Conservation (phyloP, 2,329 filamentous ascomycete genomes). For the Aspergillus persii region DNA sequence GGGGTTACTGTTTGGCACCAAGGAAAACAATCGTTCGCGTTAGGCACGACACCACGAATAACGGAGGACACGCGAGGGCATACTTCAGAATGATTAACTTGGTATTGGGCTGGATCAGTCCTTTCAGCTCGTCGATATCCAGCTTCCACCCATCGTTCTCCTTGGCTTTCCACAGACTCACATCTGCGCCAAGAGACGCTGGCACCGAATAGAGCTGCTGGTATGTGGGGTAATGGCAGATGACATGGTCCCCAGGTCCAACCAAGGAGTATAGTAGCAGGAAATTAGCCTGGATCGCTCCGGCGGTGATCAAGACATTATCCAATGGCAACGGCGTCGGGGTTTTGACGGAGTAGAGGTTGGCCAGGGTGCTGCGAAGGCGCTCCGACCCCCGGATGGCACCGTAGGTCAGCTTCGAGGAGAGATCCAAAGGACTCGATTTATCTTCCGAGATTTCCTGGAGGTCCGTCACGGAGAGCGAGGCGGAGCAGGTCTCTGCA, state of each 20-base stretch:
- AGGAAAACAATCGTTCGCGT: conserved; percentile 57
- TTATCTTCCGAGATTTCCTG: conserved; percentile 51
- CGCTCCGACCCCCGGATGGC: conserved; percentile 24
- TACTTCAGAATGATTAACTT: conserved; percentile 63
- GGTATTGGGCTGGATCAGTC: conserved; percentile 54
- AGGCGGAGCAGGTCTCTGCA: conserved; percentile 75
- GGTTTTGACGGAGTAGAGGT: conserved; percentile 51
- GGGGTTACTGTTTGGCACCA: conserved; percentile 54
- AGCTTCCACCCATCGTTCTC: conserved; percentile 65
- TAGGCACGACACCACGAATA: conserved; percentile 57
- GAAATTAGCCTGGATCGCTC: conserved; percentile 80
- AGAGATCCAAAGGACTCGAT: conserved; percentile 22
- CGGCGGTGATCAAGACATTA: conserved; percentile 72
- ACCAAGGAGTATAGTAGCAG: conserved; percentile 70
- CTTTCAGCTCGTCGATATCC: conserved; percentile 63
- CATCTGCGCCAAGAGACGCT: conserved; percentile 69
- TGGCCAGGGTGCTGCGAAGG: conserved; percentile 30
- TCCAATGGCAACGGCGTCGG: conserved; percentile 53
- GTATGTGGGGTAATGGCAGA: conserved; percentile 87
- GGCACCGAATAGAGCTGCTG: conserved; percentile 80
- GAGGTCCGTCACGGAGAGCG: conserved; percentile 69
- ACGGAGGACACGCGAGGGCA: background rate
- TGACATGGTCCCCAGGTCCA: conserved; percentile 73
- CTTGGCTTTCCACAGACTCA: conserved; percentile 72
- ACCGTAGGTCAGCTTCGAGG: conserved; percentile 29